Evolutionary conservation across 176 grass and related monocot genomes (phyloP).

Genomic region (Zoysia pacifica): DNA sequence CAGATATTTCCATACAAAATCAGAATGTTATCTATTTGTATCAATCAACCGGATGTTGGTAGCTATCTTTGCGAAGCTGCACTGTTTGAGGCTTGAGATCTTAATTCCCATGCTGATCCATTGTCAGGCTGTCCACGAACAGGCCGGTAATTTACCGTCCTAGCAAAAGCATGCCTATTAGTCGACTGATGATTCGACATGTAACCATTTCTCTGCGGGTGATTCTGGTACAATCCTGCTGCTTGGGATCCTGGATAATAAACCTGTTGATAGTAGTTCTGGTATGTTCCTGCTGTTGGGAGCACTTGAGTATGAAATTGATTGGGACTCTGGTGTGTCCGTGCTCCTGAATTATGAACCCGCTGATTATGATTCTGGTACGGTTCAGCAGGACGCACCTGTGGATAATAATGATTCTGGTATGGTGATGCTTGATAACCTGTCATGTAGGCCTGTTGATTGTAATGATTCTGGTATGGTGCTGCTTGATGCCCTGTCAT

Average conservation of each 20-base stretch:
- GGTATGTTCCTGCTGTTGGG: conserved; percentile 18
- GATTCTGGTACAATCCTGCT: conserved; percentile 17
- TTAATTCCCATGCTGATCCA: conserved; percentile 6
- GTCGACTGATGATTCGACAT: background rate
- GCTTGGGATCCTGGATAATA: background rate
- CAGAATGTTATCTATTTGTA: background rate
- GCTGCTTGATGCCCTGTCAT: background rate
- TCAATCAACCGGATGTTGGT: background rate
- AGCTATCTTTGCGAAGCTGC: conserved; percentile 18
- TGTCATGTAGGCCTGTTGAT: background rate
- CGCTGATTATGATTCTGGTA: conserved; percentile 17
- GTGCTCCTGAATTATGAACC: background rate
- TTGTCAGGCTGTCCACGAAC: conserved; percentile 28
- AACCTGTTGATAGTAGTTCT: conserved; percentile 3
- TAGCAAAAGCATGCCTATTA: background rate
- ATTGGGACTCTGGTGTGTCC: background rate
- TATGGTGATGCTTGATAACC: conserved; percentile 5
- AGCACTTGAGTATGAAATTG: background rate
- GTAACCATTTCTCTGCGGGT: conserved; percentile 15
- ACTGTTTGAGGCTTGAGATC: conserved; percentile 25
- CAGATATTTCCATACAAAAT: conserved; percentile 1
- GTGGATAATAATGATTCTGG: conserved; percentile 15
- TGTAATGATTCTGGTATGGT: background rate
- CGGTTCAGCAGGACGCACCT: background rate
- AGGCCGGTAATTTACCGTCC: conserved; percentile 10